Base-by-base conservation (phyloP, 1,139 yeast genomes). In the Saccharomyces pastorianus region DNA sequence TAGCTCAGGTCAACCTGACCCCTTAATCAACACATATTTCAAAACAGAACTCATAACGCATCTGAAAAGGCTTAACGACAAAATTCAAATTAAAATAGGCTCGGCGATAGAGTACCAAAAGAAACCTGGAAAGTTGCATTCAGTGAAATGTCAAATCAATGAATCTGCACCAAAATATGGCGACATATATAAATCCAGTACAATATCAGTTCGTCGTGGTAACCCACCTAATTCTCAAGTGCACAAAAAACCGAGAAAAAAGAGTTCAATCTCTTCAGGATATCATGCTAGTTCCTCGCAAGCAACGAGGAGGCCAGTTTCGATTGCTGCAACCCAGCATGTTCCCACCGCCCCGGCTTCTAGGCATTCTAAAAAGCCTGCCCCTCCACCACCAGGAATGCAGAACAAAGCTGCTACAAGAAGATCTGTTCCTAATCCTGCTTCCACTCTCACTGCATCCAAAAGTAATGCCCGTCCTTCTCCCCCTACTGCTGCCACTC, bases 31-130 rank as follows among this genome's bases (percentile, higher is more conserved):
- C 70, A 78, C 90, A 58, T 81, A 81, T 55, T 87, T 93, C 74
- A 95, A 95, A 72, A 95, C 99, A 0, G 99, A 95, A 68, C 74
- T 95, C 52, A 75, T 88, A 1, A 84, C 96, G 0, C 88, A 87
- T 54, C 73, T 95, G 68, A 85, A 83, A 66, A 79, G 78, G 59
- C 63, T 85, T 51, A 83, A 84, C 61, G 79, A 81, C 6, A 78
- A 79, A 0, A 72, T 88, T 46, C 75, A 77, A 6, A 78, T 95
- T 50, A 80, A 79, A 52, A 80, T 95, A 61, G 95, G 85, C 2
- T 81, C 88, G 4, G 81, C 88, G 0, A 79, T 95, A 55, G 81
- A 81, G 58, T 95, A 93, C 71, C 89, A 85, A 71, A 95, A 93
- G 79, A 95, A 93, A 67, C 91, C 97, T 0, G 96, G 96, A 2